Evolutionary conservation across 2,329 filamentous ascomycete species (phyloP), one percentile per base, ranked within the genome.

Genomic region (Fusarium sp.): DNA sequence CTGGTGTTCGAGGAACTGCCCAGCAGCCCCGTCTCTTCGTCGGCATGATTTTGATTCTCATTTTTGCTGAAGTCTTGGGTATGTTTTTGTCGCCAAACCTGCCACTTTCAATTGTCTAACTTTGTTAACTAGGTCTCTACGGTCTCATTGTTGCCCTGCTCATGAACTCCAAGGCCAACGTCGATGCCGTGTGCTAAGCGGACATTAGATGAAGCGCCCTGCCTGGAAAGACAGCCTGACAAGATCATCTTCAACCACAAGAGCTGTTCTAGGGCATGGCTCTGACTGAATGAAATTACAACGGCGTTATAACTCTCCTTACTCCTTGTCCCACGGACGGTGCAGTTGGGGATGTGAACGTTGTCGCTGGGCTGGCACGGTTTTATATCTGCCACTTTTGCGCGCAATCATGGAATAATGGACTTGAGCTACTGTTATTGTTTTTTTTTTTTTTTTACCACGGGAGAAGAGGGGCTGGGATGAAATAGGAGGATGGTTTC

Each of bases 51-150:
- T 84, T 98, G 82, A 98, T 98, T 87, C 93, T 98, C 85, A 98
- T 98, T 95, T 98, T 97, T 89, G 95, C 95, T 76, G 95, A 98
- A 95, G 95, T 98, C 76, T 86, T 98, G 91, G 95, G 94, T 96
- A 87, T 71, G 91, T 86, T 32, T 26, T 32, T 30, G 13, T 44
- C 30, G 27, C 30, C 73, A 67, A 9, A 38, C n/a, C 5, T 20
- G 30, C 7, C 23, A 14, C 30, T 27, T 32, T 6, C 13, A 18
- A 10, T 14, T 57, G 33, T 59, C 80, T 82, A 68, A 81, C 54
- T 38, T 53, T 20, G 26, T 14, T 46, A 4, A 30, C 14, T 70
- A 96, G 93, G 95, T 96, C 93, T 99, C 65, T 99, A 99, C 87
- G 96, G 96, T 83, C 89, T 99, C 80, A 99, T 99, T 83, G 96